Base-by-base conservation (phyloP, 768 basidiomycete species). In the Steccherinum ochraceum region DNA sequence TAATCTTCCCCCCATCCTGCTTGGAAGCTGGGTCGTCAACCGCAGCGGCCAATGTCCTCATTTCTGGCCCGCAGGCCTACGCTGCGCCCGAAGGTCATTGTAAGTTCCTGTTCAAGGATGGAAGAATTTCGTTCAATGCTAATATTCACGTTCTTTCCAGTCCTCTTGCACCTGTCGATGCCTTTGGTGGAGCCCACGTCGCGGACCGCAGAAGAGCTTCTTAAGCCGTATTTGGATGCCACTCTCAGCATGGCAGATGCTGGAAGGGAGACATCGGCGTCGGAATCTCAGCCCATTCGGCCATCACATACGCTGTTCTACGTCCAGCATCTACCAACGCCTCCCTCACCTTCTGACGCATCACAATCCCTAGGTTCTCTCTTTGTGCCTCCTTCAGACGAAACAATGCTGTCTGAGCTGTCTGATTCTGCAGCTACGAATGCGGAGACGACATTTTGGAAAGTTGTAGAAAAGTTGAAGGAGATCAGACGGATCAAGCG, bases 81-180 rank as follows among this genome's bases (percentile, higher is more conserved):
- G 83, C 86, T 3, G 75, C 86, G 19, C 92, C 92, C 0, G 69
- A 72, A 45, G 86, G 80, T 2, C 84, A 83, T 74, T 87, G 89
- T 86, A 59, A 58, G 83, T 70, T 47, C 7, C 20, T 46, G 19
- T 48, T 20, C 42, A 40, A 2, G 12, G 7, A n/a, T n/a, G n/a
- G n/a, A n/a, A n/a, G n/a, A n/a, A n/a, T n/a, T 35, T 35, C 30
- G 7, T 7, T 7, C 30, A 35, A 16, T 35, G 30, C 30, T 35
- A 16, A 35, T 35, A 35, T 35, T 35, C 30, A 16, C 30, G 30
- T 35, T 35, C 30, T 35, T 35, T 35, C 10, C 12, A 4, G 0
- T 21, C 4, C 12, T 5, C 45, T 51, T 18, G 50, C 27, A 35
- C 24, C 21, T 35, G 30, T 35, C 16, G 7, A 72, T 84, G 55